Percentiles rank a stretch among this genome's conserved stretches.
Conservation (phyloP, 75 land plant species). For the Azolla pinnata region DNA sequence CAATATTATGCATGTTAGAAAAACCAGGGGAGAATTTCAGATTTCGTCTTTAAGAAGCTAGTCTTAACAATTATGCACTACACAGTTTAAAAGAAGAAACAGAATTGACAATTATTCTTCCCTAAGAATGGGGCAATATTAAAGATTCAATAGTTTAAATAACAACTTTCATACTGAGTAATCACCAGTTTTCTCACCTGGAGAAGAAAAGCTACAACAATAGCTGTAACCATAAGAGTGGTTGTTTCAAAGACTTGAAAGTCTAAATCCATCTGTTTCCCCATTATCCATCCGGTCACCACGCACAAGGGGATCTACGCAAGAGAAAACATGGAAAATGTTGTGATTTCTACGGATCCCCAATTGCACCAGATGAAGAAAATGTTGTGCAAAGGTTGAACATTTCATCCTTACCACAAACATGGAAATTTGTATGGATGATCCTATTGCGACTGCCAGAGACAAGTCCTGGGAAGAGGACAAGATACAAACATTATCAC, state of each 20-base stretch:
- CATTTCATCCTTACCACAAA: slow-evolving; percentile 28
- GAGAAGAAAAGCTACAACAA: slow-evolving; percentile 57
- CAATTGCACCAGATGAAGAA: not conserved
- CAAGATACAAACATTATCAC: not conserved
- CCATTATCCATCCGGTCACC: slow-evolving; percentile 60
- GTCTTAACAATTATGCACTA: too few relatives aligned
- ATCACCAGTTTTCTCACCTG: slow-evolving; percentile 38
- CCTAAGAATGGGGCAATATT: not conserved
- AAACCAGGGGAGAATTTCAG: too few relatives aligned
- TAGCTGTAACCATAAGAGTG: slow-evolving; percentile 50
- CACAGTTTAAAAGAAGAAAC: not conserved
- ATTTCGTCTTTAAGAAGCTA: too few relatives aligned
- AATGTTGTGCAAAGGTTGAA: not conserved
- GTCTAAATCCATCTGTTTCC: slow-evolving; percentile 53
- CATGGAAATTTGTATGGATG: slow-evolving; percentile 68
- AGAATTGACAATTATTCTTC: not conserved
- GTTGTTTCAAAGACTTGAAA: slow-evolving; percentile 66
- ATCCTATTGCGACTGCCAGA: slow-evolving; percentile 61
- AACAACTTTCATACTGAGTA: not conserved
- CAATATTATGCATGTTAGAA: not conserved
- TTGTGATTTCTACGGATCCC: not conserved
- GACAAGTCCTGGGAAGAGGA: slow-evolving; percentile 41
- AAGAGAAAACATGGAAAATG: slow-evolving; percentile 3
- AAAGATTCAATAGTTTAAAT: not conserved
- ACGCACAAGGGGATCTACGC: slow-evolving; percentile 67